Conservation (phyloP, 2,329 filamentous ascomycete species). For the Ophiostoma populinum region DNA sequence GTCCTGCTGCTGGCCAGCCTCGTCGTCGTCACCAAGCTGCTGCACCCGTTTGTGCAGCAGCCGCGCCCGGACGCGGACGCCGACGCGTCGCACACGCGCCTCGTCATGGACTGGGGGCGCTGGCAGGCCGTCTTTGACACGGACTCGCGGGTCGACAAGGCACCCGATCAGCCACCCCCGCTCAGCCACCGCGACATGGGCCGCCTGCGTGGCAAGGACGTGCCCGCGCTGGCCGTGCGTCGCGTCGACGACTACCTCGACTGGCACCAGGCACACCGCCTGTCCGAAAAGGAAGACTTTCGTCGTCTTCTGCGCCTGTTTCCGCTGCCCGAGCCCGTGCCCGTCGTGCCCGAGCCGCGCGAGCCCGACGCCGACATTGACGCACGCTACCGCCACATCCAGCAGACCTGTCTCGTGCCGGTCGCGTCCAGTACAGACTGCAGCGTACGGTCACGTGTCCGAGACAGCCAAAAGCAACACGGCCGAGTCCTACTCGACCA, state of each 20-base stretch:
- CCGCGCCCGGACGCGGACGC: slow-evolving; percentile 19
- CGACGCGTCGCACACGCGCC: slow-evolving; percentile 18
- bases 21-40: slow-evolving; percentile 60
- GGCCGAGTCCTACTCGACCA: slow-evolving; percentile 13
- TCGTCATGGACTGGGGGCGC: slow-evolving; percentile 52
- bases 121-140: slow-evolving; percentile 42
- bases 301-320: slow-evolving; percentile 8
- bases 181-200: background rate
- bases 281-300: slow-evolving; percentile 7
- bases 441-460: too few species aligned
- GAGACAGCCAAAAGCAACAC: background rate
- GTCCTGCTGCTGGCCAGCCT: slow-evolving; percentile 53
- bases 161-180: too few species aligned
- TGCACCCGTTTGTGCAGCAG: slow-evolving; percentile 46
- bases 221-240: slow-evolving; percentile 25
- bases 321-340: slow-evolving; percentile 1
- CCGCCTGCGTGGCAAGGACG: background rate
- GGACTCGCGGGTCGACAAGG: background rate
- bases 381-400: slow-evolving; percentile 3
- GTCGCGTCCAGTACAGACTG: background rate
- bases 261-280: slow-evolving; percentile 55
- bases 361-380: slow-evolving; percentile 9
- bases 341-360: slow-evolving; percentile 6
- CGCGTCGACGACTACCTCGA: slow-evolving; percentile 62
- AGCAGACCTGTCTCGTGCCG: slow-evolving; percentile 5